Percentiles rank a stretch among this genome's conserved stretches.
Conservation (phyloP, 208 protist genomes). For the Leptomonas seymouri region DNA sequence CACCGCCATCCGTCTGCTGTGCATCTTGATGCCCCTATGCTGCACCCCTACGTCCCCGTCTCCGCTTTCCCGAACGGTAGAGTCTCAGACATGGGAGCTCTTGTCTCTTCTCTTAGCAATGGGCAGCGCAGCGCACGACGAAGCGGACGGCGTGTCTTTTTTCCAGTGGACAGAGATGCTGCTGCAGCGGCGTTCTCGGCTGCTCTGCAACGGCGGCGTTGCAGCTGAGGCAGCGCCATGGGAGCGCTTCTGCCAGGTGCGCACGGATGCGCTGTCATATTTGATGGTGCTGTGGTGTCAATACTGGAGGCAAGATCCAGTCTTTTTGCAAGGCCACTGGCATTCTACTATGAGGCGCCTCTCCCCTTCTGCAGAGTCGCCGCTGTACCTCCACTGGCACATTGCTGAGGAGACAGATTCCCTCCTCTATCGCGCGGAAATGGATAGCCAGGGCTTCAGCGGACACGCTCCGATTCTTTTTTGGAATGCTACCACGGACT, state of each 20-base stretch:
- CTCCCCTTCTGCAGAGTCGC: not conserved
- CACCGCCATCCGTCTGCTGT: not conserved
- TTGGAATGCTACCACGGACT: too few relatives aligned
- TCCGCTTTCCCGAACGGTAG: not conserved
- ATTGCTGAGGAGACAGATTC: not conserved
- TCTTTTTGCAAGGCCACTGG: not conserved
- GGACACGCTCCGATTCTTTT: too few relatives aligned
- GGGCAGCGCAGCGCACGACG: not conserved
- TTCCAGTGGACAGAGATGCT: not conserved
- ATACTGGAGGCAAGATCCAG: not conserved
- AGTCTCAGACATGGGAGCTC: constrained; percentile 12
- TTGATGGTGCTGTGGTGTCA: not conserved
- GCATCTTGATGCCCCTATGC: not conserved
- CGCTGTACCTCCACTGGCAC: not conserved
- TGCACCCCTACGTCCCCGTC: not conserved
- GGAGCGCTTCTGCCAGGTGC: not conserved
- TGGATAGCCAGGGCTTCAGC: too few relatives aligned
- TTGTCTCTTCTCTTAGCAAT: constrained; percentile 12
- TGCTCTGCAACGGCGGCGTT: not conserved
- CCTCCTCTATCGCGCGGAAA: too few relatives aligned
- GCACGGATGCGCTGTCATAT: not conserved
- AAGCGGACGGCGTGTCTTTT: not conserved
- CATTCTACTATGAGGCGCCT: not conserved
- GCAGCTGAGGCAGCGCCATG: not conserved
- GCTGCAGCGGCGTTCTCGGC: not conserved